Evolutionary conservation across 257 asterid species (phyloP).

Genomic region (Nicotiana otophora): DNA sequence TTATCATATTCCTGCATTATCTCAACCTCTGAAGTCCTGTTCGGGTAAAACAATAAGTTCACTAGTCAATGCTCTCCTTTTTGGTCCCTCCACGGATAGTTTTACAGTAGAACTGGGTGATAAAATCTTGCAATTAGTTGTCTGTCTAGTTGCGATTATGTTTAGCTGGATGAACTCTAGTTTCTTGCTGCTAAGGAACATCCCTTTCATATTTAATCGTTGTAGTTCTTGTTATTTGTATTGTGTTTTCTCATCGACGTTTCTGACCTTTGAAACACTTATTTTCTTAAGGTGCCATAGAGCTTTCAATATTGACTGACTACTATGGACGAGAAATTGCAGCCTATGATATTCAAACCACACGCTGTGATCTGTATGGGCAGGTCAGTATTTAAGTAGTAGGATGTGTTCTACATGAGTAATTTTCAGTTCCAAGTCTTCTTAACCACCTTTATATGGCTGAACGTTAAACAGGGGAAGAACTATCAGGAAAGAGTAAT

Average conservation of each 20-base stretch:
- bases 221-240: not conserved
- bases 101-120: not conserved
- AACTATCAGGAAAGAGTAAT: conserved; percentile 76
- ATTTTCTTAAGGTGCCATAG: conserved; percentile 73
- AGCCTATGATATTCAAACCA: conserved; percentile 91
- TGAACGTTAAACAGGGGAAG: conserved; percentile 44
- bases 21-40: not conserved
- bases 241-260: not conserved
- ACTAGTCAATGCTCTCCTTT: not conserved
- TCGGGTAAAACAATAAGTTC: not conserved
- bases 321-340: conserved; percentile 83
- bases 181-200: not conserved
- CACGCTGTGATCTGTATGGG: conserved; percentile 93
- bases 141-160: not conserved
- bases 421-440: not conserved
- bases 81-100: not conserved
- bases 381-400: conserved; percentile 45
- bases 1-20: not conserved
- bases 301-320: conserved; percentile 79
- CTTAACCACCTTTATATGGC: conserved; percentile 13
- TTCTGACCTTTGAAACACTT: conserved; percentile 13
- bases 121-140: not conserved
- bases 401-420: not conserved
- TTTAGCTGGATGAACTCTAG: not conserved
- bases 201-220: not conserved